These are phyloP conservation scores for Trichoderma afroharzianum DNA, from an alignment of 2,329 filamentous ascomycete genomes.

Conservation along the genomic window DNA sequence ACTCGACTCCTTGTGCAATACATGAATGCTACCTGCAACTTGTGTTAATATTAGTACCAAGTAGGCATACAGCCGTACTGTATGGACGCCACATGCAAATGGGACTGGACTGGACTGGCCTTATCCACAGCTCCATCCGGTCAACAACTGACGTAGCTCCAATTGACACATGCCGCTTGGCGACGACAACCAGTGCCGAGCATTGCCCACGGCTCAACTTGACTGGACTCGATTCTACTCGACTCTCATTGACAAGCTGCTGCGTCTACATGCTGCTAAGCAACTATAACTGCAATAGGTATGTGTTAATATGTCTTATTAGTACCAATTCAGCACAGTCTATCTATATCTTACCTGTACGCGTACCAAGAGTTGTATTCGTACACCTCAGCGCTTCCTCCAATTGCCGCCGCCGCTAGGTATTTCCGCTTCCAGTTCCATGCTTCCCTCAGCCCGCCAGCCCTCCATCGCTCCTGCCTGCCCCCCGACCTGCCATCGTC, in stretches of 20 bases:
- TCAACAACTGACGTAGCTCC: background rate
- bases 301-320: too few relatives aligned
- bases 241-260: background rate
- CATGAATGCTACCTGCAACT: background rate
- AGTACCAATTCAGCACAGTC: background rate
- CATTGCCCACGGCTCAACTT: background rate
- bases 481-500: background rate
- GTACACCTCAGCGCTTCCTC: background rate
- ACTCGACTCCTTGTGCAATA: background rate
- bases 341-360: background rate
- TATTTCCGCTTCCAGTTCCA: background rate
- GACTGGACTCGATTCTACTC: background rate
- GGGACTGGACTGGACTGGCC: background rate
- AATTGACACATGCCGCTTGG: constrained; percentile 7
- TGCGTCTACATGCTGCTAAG: background rate
- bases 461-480: background rate
- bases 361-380: background rate
- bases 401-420: background rate
- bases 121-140: background rate
- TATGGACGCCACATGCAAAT: background rate
- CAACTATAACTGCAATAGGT: background rate
- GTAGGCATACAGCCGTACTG: background rate
- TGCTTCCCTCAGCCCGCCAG: background rate
- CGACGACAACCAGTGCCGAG: background rate
- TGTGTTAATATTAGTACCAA: too few relatives aligned